Evolutionary conservation across 306 rosid genomes (phyloP).

Genomic region (Gastrolobium villosum): DNA sequence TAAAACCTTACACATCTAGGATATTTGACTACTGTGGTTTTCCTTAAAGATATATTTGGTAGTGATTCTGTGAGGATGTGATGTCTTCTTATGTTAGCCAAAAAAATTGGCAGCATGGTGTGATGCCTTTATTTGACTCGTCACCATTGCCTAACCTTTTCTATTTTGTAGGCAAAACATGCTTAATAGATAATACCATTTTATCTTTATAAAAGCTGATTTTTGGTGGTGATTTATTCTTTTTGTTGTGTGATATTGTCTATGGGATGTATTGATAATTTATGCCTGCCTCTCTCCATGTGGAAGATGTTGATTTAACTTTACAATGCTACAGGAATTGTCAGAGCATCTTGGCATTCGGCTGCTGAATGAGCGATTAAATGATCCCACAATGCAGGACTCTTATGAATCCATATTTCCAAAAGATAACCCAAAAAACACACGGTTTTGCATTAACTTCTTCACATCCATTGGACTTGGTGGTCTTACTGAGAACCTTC

Average conservation of each 20-base stretch:
- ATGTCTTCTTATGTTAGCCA: too few species aligned
- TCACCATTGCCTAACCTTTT: too few species aligned
- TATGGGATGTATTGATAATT: conserved; percentile 10
- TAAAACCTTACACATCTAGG: too few species aligned
- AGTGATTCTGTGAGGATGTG: too few species aligned
- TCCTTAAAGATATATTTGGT: too few species aligned
- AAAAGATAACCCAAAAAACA: conserved; percentile 88
- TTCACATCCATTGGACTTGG: conserved; percentile 98
- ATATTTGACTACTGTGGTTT: too few species aligned
- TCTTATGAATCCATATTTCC: conserved; percentile 83
- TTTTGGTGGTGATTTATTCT: conserved; percentile 7
- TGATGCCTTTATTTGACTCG: too few species aligned
- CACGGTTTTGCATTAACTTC: conserved; percentile 89
- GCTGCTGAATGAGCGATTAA: conserved; percentile 73
- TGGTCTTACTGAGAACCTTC: conserved; percentile 89
- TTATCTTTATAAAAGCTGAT: conserved; percentile 2
- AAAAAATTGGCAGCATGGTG: too few species aligned
- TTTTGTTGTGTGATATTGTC: background rate
- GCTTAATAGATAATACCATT: background rate
- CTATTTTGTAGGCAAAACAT: background rate
- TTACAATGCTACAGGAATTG: conserved; percentile 72
- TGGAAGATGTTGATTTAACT: conserved; percentile 46
- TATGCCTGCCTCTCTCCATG: conserved; percentile 6
- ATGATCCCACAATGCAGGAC: conserved; percentile 70
- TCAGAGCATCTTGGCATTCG: conserved; percentile 88